Evolutionary conservation across 805 yeast genomes (phyloP), one percentile per base, ranked within the genome.

Genomic region (Komagataella pastoris): DNA sequence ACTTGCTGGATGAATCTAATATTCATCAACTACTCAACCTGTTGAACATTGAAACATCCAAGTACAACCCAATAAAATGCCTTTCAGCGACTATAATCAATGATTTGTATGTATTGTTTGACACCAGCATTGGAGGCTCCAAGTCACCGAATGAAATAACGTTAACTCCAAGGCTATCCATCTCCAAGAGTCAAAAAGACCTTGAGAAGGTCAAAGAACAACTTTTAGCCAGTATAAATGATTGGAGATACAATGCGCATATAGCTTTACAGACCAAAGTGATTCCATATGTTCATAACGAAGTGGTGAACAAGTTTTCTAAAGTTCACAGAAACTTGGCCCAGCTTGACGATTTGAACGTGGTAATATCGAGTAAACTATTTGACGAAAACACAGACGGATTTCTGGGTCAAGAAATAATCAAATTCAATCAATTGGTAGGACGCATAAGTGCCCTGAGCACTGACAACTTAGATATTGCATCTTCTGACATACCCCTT

Each of bases 211-310:
- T 24, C 51, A 46, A 18, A 52, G 49, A 6, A 6, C 17, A 7
- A 50, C 7, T 62, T 23, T 55, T 53, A 43, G 49, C 50, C 2
- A 59, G 65, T 49, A 59, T 68, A 7, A 57, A 55, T 17, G 54
- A 55, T 14, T 66, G 70, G 71, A 56, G 68, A 1, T 69, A 65
- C 54, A 47, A 51, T 7, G 60, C 70, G 3, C 72, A 68, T 57
- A 57, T 61, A 48, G 69, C 66, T 51, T 53, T 68, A 43, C 72
- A 68, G 52, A 57, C 67, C 1, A 58, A 58, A 18, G 59, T 67
- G 12, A 55, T 56, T 1, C 69, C 69, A 7, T 66, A 60, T 47
- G 51, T 65, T 45, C 59, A 65, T 3, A 54, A 59, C 23, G 54
- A 57, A 2, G 52, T 66, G 4, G 54, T 65, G 23, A 57, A 56